Evolutionary conservation across 2,329 filamentous ascomycete genomes (phyloP), one percentile per base, ranked within the genome.

Genomic region (Colletotrichum abscissum): DNA sequence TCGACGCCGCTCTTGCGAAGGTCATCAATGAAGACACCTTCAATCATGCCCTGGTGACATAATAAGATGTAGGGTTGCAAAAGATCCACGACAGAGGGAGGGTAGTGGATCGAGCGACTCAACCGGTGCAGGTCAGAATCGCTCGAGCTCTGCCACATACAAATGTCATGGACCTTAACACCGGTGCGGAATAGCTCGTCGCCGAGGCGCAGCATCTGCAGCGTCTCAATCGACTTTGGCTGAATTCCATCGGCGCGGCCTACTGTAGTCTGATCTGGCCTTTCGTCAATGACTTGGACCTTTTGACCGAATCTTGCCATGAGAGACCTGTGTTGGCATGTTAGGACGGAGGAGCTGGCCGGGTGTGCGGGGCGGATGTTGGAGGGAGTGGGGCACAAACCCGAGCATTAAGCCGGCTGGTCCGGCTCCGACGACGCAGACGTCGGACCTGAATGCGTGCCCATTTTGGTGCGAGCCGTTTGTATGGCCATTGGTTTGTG

Each of bases 21-120:
- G 74, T 92, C 89, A 5, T 88, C 80, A 49, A 90, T 83, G 67
- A 92, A 86, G 3, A 88, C 79, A 22, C 86, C 84, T 77, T 92
- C 90, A 0, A 91, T 83, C 86, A 91, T 91, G 19, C 89, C 90
- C 77, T 92, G 89, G 75, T 91, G 90, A 30, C 78, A 79, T 26
- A 82, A 76, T 55, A 82, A 78, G 52, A 82, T 80, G 42, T 79
- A 82, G 2, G 79, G 79, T 49, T 82, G 79, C 11, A 80, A 74
- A 4, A 82, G 72, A 52, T 82, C 81, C 28, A 82, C 80, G 9
- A 82, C 79, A 9, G 65, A 46, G 2, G 54, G 59, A 6, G 70
- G 70, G 19, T 73, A 73, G 54, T 73, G 70, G 4, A 64, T 33
- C 3, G 60, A 70, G 35, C 79, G 79, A 49, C 79, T 78, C n/a